Percentiles rank a stretch among this genome's conserved stretches.
Conservation (phyloP, 495 filamentous ascomycete species). For the Amphirosellinia nigrospora region DNA sequence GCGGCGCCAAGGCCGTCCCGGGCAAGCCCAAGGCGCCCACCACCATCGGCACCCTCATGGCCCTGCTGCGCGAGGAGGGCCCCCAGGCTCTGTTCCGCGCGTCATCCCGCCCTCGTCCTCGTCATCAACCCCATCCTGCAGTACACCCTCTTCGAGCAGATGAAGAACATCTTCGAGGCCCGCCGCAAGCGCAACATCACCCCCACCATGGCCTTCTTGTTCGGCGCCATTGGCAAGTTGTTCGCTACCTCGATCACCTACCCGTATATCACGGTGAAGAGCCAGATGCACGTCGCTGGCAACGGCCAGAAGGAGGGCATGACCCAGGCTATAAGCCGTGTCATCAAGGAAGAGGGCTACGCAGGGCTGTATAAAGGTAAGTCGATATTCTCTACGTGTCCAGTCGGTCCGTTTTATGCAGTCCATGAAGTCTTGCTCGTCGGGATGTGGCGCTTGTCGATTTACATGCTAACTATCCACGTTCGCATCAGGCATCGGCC, state of each 20-base stretch:
- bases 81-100: slow-evolving; percentile 81
- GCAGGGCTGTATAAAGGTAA: slow-evolving; percentile 88
- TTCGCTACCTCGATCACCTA: slow-evolving; percentile 94
- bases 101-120: slow-evolving; percentile 88
- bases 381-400: slow-evolving; percentile 32
- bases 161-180: slow-evolving; percentile 70
- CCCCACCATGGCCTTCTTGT: slow-evolving; percentile 83
- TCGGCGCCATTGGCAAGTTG: slow-evolving; percentile 93
- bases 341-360: slow-evolving; percentile 88
- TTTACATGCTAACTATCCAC: not conserved
- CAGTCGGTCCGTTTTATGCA: not conserved
- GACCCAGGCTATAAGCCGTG: slow-evolving; percentile 72
- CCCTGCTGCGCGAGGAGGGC: slow-evolving; percentile 80
- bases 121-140: slow-evolving; percentile 98
- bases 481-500: slow-evolving; percentile 72
- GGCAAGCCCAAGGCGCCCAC: slow-evolving; percentile 59
- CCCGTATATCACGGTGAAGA: slow-evolving; percentile 98
- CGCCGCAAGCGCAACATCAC: slow-evolving; percentile 63
- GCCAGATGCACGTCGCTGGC: slow-evolving; percentile 88
- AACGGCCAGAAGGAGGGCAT: slow-evolving; percentile 73
- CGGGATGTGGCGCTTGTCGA: not conserved
- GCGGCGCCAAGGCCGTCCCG: slow-evolving; percentile 30
- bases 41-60: slow-evolving; percentile 78
- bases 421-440: not conserved
- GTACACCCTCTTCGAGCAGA: slow-evolving; percentile 97